Evolutionary conservation across 495 filamentous ascomycete species (phyloP), one percentile per base, ranked within the genome.

Genomic region (Chaetomidium leptoderma): DNA sequence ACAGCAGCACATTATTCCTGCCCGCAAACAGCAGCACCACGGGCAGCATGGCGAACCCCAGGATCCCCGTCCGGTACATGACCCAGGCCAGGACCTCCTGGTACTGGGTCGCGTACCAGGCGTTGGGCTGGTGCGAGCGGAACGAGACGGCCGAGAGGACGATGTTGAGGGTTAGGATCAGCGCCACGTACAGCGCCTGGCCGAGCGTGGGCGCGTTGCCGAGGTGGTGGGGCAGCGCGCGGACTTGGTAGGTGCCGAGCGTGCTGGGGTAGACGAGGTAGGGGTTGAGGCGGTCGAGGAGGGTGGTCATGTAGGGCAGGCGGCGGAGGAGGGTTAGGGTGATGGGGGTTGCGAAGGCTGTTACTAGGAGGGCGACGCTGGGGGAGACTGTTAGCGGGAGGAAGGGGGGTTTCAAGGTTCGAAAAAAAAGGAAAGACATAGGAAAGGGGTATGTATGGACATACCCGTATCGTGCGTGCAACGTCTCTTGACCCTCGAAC

Each of bases 151-250:
- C 45, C 45, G 45, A 10, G 6, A 48, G 16, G 27, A 48, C 21
- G 16, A 33, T 13, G 17, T 32, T 48, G n/a, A 32, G 45, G 16
- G 19, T 27, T 1, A 33, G 2, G 1, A 48, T 9, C 8, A 48
- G 6, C 2, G 45, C 27, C 2, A 48, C n/a, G 45, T 32, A 48
- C 9, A 48, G 45, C n/a, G 27, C 45, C 43, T 48, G 45, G 27
- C 45, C 45, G 27, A 48, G 2, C 0, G 45, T 48, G 16, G 45
- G 45, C 16, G 45, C 45, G 45, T 48, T 48, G 29, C 45, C 45
- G 27, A 48, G 45, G 1, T 10, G 14, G 45, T 26, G 33, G 19
- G 45, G 45, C 6, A 48, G 45, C 4, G 45, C 27, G 16, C 21
- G 26, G 1, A 48, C 45, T 2, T 48, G 45, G 24, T 4, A 24